Conservation (phyloP, 441 rosid species). For the Corymbia citriodora region DNA sequence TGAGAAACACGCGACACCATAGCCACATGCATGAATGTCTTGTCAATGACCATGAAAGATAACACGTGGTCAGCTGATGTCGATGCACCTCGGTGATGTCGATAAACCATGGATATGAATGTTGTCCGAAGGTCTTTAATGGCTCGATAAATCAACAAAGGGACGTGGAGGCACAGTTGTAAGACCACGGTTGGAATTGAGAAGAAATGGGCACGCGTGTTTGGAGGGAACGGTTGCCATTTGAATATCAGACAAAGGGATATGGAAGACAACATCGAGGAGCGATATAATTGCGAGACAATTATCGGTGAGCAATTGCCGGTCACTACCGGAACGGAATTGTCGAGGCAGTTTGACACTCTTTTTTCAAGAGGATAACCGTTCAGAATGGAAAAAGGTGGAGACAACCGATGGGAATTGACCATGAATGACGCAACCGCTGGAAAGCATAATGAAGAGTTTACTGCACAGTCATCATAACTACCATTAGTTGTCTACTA, state of each 20-base stretch:
- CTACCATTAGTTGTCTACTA: background rate
- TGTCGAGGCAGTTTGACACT: background rate
- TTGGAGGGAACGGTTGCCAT: background rate
- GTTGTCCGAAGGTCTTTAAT: background rate
- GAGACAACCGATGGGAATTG: background rate
- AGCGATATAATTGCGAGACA: background rate
- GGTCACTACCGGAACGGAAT: background rate
- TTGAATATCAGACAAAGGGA: background rate
- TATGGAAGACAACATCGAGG: background rate
- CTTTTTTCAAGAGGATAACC: background rate
- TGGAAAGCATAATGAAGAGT: background rate
- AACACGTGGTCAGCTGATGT: background rate
- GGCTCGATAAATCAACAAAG: background rate
- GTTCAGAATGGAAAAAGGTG: background rate
- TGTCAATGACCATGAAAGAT: background rate
- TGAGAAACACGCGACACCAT: fast-evolving
- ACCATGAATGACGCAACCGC: background rate
- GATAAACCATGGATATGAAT: background rate
- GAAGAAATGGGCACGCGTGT: background rate
- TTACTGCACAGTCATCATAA: background rate
- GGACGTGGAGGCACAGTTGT: background rate
- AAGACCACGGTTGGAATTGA: background rate
- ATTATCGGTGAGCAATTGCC: background rate
- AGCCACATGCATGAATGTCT: background rate
- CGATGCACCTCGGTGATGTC: background rate